Base-by-base conservation (phyloP, 495 filamentous ascomycete genomes). In the Neurospora sp. region DNA sequence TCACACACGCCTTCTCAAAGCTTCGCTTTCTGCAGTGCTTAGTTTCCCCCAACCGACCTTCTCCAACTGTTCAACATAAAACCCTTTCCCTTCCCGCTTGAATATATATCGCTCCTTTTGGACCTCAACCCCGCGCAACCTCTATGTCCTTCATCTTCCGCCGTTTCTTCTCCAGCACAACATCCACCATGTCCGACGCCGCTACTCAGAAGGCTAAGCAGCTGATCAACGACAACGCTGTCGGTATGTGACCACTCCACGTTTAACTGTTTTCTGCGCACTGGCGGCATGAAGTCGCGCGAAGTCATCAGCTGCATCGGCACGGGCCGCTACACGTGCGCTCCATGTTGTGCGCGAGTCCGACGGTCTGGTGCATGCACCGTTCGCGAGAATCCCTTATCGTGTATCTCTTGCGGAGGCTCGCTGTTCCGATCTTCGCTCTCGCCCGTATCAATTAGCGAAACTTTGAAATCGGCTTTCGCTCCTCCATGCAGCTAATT, bases 191-290 rank as follows among this genome's bases (percentile, higher is more conserved):
- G 77, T 94, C 94, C 91, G 92, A 94, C 78, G 90, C 92, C 82
- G 93, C 94, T 74, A 94, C 93, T 84, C 88, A 88, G 73, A 95
- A 95, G 82, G 94, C 93, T 66, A 91, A 97, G 83, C 79, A 78
- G 74, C 90, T 98, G 83, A 97, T 99, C 79, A 88, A 97, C 80
- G 92, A 97, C 76, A 95, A 98, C 83, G 86, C 90, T 74, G 96
- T 98, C 78, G 91, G 92, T 94, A 86, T 66, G 91, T 88, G 69
- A 37, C 31, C 35, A 69, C 39, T 54, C 71, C 48, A 37, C 48
- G 41, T 66, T 35, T 35, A 37, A 18, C 14, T 35, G 27, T 16
- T 6, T 31, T 39, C 27, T 14, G 20, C 37, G 70, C 70, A 72
- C 70, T 72, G 62, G 39, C 72, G 18, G 20, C 40, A 72, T 38